phyloP scores from a whole-genome alignment of 192 early-diverging fungal genomes.

The Backusella macrospora region DNA sequence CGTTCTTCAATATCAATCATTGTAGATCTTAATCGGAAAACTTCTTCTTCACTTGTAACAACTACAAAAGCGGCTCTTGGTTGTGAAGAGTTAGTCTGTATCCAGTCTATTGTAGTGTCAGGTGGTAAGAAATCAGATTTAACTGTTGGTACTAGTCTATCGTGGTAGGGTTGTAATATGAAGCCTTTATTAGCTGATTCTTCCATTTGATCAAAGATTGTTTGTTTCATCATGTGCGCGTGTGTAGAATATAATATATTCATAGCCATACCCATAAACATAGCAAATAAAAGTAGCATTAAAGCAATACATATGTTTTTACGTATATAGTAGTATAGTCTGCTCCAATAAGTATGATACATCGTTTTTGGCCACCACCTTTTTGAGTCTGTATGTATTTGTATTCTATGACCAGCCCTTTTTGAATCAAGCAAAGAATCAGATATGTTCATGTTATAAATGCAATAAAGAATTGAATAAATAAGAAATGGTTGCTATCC shows the following conservation, averaged over 20 bases:
- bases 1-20: constrained; percentile 73
- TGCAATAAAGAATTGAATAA: neutral
- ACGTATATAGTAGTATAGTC: neutral
- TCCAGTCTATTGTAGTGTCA: constrained; percentile 14
- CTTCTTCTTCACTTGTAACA: constrained; percentile 69
- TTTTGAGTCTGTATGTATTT: constrained; percentile 6
- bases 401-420: neutral
- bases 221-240: neutral
- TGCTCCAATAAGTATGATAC: constrained; percentile 11
- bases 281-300: neutral
- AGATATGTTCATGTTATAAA: constrained; percentile 9
- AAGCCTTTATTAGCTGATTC: neutral
- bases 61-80: constrained; percentile 73
- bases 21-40: constrained; percentile 56
- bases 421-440: neutral
- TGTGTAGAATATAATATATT: neutral
- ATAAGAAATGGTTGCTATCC: neutral
- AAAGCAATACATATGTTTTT: neutral
- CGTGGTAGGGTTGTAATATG: neutral
- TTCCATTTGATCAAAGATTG: constrained; percentile 2
- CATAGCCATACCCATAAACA: neutral
- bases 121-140: neutral
- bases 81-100: neutral
- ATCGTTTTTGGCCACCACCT: constrained; percentile 2
- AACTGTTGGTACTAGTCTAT: neutral